Base-by-base conservation (phyloP, 495 filamentous ascomycete species). In the Aspergillus nanangensis region DNA sequence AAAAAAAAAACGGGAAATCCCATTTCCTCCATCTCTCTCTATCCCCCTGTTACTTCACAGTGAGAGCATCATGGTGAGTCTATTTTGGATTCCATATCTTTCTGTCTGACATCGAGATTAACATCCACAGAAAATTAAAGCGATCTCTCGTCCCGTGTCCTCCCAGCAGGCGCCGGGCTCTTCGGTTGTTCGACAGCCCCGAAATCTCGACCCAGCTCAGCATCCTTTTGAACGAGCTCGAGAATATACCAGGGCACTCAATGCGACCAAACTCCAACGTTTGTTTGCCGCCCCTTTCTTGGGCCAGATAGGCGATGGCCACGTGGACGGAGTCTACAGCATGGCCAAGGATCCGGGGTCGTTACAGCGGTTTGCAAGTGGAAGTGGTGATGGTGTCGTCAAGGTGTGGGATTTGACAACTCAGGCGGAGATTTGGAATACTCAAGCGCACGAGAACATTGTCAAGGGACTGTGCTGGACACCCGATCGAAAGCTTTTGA, bases 211-310 rank as follows among this genome's bases (percentile, higher is more conserved):
- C 58, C 94, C 93, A 9, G 81, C 88, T 24, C 77, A 93, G 42
- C 93, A 98, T 73, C 94, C 94, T 18, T 97, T 97, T 66, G 91
- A 94, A 64, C 76, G 89, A 54, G 93, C 90, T 38, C 76, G 94
- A 61, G 93, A 98, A 70, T 97, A 97, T 60, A 88, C 85, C 7
- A 75, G 87, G 41, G 87, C 88, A 21, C 77, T 90, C 55, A 96
- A 91, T 80, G 90, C 91, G 7, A 87, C 87, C 38, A 98, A 98
- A 56, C 65, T 98, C 41, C 88, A 96, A 65, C 84, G 93, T 51
- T 90, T 98, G 81, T 96, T 97, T 60, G 92, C 93, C 17, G 82
- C 88, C 42, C 93, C 93, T 4, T 98, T 98, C 61, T 67, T 98
- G 33, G 85, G 74, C 0, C 87, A 95, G 55, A 78, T 98, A 41